These are phyloP conservation scores for Letharia lupina DNA, from an alignment of 495 filamentous ascomycete species.

Conservation along the genomic window DNA sequence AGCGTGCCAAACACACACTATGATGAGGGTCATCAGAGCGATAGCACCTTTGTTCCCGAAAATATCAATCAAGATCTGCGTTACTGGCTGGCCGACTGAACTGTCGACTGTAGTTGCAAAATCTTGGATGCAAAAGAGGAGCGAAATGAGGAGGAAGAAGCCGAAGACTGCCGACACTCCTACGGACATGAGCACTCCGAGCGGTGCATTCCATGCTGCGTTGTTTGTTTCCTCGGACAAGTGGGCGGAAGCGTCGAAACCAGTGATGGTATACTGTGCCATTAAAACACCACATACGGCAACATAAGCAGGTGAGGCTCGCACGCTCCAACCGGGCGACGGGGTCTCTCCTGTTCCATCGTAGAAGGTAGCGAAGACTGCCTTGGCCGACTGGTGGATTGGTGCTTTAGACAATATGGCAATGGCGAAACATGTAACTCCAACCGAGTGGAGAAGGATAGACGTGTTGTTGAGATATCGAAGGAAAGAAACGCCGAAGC, in stretches of 20 bases:
- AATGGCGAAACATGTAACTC: constrained; percentile 48
- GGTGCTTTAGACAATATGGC: constrained; percentile 55
- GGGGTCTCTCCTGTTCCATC: constrained; percentile 41
- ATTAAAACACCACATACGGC: constrained; percentile 47
- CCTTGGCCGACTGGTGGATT: constrained; percentile 49
- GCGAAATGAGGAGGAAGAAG: constrained; percentile 52
- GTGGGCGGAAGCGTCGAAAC: constrained; percentile 47
- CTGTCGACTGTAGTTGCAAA: constrained; percentile 39
- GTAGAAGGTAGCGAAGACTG: constrained; percentile 53
- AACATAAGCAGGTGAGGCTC: constrained; percentile 48
- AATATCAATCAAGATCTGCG: constrained; percentile 51
- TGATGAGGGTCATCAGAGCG: constrained; percentile 48
- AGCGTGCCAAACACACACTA: constrained; percentile 54
- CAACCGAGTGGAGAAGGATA: constrained; percentile 51
- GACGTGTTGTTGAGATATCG: constrained; percentile 54
- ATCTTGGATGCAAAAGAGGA: constrained; percentile 53
- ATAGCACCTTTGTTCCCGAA: constrained; percentile 48
- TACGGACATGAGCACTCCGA: constrained; percentile 52
- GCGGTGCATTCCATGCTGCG: constrained; percentile 52
- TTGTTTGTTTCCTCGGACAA: constrained; percentile 52
- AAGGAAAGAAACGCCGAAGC: constrained; percentile 50
- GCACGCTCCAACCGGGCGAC: constrained; percentile 40
- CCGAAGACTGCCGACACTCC: constrained; percentile 52
- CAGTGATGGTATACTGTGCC: constrained; percentile 45
- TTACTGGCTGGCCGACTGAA: constrained; percentile 42